Percentiles rank a stretch among this genome's conserved stretches.
phyloP scores from a whole-genome alignment of 495 filamentous ascomycete species.

The Achaetomiella virescens region DNA sequence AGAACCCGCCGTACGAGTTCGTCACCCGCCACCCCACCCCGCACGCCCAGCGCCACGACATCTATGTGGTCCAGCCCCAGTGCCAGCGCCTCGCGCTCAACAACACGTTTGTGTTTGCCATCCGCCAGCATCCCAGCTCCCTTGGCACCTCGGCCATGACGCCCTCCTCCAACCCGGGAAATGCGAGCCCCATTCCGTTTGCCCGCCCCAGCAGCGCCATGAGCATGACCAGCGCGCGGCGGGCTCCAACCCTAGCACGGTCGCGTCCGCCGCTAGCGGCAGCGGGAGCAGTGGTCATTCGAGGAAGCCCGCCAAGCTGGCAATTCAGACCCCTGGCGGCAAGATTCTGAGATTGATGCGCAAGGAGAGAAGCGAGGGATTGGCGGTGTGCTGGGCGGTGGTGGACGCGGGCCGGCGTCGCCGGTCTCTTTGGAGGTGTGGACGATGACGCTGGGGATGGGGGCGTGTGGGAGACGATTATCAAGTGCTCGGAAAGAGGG shows the following conservation, averaged over 20 bases:
- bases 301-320: conserved; percentile 89
- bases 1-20: conserved; percentile 91
- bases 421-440: conserved; percentile 35
- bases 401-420: conserved; percentile 35
- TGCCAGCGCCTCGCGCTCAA: conserved; percentile 79
- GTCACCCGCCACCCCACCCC: conserved; percentile 90
- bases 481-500: conserved; percentile 88
- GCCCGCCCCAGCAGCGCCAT: conserved; percentile 71
- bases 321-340: conserved; percentile 90
- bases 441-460: conserved; percentile 63
- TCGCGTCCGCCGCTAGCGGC: conserved; percentile 26
- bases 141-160: conserved; percentile 27
- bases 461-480: conserved; percentile 93
- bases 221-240: conserved; percentile 63
- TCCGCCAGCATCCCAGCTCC: conserved; percentile 84
- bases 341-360: conserved; percentile 88
- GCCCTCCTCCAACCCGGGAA: conserved; percentile 48
- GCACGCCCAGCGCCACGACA: conserved; percentile 90
- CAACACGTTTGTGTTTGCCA: conserved; percentile 95
- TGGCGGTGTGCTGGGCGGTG: conserved; percentile 18
- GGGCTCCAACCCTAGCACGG: conserved; percentile 49
- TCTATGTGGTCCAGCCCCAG: conserved; percentile 94
- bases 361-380: conserved; percentile 66
- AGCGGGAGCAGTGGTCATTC: conserved; percentile 26
- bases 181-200: conserved; percentile 61